phyloP scores from a whole-genome alignment of 208 protist species.

The Naegleria lovaniensis region DNA sequence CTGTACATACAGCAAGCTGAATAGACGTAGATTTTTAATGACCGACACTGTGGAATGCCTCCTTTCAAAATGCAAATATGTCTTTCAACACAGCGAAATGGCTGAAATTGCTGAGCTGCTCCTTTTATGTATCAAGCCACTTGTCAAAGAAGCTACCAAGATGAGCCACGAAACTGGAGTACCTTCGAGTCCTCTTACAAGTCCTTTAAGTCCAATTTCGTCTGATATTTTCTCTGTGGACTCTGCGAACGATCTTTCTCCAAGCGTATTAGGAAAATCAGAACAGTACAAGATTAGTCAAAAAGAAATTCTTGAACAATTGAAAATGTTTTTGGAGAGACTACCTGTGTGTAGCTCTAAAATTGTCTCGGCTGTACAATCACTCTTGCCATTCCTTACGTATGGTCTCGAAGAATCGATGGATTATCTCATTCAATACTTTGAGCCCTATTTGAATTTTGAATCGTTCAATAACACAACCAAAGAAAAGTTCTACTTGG shows the following conservation, averaged over 20 bases:
- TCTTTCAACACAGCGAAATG: conserved; percentile 13
- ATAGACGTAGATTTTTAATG: conserved; percentile 36
- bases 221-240: neutral
- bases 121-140: conserved; percentile 30
- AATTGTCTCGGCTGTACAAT: neutral
- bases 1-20: conserved; percentile 41
- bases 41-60: conserved; percentile 17
- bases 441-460: neutral
- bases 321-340: conserved; percentile 2
- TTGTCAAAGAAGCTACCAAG: conserved; percentile 34
- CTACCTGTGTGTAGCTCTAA: neutral
- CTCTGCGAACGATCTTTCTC: neutral
- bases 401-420: neutral
- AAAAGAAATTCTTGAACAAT: neutral
- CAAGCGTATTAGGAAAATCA: neutral
- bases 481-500: neutral
- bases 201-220: neutral
- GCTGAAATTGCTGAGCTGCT: conserved; percentile 29
- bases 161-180: neutral
- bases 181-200: neutral
- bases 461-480: neutral
- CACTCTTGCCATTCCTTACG: neutral
- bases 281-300: neutral
- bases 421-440: neutral
- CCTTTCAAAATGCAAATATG: conserved; percentile 34